Percentiles rank a stretch among this genome's conserved stretches.
These are phyloP conservation scores for Aspergillus caelatus DNA, from an alignment of 2,329 filamentous ascomycete species.

Conservation along the genomic window DNA sequence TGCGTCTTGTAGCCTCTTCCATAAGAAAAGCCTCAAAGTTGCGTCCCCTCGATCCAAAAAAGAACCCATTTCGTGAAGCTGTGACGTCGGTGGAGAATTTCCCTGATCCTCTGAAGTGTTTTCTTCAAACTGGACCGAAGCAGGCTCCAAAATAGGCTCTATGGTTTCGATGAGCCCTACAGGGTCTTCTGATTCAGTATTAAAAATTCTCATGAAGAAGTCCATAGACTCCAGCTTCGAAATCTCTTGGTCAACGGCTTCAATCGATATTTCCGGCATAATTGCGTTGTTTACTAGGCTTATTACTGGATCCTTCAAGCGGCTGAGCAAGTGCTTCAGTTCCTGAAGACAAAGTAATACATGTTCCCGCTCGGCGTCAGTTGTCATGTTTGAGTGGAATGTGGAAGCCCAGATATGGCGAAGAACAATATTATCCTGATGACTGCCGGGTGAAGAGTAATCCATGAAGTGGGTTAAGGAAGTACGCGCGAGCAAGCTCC, in stretches of 20 bases:
- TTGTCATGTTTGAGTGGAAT: conserved; percentile 61
- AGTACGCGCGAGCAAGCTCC: conserved; percentile 61
- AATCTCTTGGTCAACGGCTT: conserved; percentile 86
- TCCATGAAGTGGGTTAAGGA: conserved; percentile 50
- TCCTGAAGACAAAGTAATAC: conserved; percentile 65
- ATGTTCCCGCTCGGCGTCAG: conserved; percentile 60
- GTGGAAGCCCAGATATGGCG: conserved; percentile 70
- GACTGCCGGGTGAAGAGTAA: conserved; percentile 29
- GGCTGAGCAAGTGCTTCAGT: conserved; percentile 57
- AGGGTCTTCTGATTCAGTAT: conserved; percentile 77
- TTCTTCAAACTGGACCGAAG: conserved; percentile 35
- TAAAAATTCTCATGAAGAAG: conserved; percentile 90
- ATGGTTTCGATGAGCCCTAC: conserved; percentile 85
- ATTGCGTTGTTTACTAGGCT: conserved; percentile 81
- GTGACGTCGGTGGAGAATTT: conserved; percentile 49
- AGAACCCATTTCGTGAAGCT: conserved; percentile 76
- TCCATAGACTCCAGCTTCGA: conserved; percentile 94
- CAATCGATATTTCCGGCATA: conserved; percentile 82
- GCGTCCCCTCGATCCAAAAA: conserved; percentile 82
- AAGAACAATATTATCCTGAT: conserved; percentile 52
- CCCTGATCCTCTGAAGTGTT: conserved; percentile 21
- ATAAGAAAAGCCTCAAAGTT: conserved; percentile 81
- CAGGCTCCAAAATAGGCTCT: conserved; percentile 84
- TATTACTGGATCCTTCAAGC: conserved; percentile 50
- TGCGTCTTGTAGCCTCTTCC: conserved; percentile 87